A percentile compares a stretch with the other conserved stretches of the same genome.
Conservation (phyloP, 2,329 filamentous ascomycete genomes). For the Trichoderma sp. region DNA sequence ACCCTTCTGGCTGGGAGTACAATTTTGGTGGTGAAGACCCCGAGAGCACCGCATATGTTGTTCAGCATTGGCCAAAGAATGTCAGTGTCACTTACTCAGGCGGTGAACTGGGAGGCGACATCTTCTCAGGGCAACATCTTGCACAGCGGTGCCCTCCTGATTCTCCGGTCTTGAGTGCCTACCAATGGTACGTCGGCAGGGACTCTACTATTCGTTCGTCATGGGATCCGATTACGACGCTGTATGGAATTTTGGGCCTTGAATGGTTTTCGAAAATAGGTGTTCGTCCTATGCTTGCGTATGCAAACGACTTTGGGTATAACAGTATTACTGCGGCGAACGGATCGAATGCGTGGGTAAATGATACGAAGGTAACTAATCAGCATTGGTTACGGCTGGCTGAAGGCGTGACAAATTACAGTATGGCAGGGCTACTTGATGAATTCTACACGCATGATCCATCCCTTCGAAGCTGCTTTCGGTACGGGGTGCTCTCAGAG, state of each 20-base stretch:
- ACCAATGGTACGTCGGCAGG: conserved; percentile 6
- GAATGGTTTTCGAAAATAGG: background rate
- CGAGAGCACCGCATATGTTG: background rate
- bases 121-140: conserved; percentile 1
- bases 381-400: background rate
- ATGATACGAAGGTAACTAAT: background rate
- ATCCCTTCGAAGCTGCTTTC: background rate
- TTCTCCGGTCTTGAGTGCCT: conserved; percentile 1
- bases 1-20: conserved; percentile 12
- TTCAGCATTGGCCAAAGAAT: background rate
- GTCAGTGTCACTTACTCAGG: background rate
- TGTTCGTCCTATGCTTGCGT: background rate
- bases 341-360: background rate
- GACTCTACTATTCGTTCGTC: background rate
- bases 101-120: background rate
- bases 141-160: background rate
- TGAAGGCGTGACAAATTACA: background rate
- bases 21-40: conserved; percentile 1
- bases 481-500: background rate
- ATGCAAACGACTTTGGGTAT: background rate
- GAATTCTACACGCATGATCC: background rate
- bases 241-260: background rate
- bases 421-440: conserved; percentile 1
- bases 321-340: background rate
- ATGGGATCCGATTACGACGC: background rate